phyloP scores from a whole-genome alignment of 78 protist genomes.

The slime mould (Dictyostelium discoideum) region DNA sequence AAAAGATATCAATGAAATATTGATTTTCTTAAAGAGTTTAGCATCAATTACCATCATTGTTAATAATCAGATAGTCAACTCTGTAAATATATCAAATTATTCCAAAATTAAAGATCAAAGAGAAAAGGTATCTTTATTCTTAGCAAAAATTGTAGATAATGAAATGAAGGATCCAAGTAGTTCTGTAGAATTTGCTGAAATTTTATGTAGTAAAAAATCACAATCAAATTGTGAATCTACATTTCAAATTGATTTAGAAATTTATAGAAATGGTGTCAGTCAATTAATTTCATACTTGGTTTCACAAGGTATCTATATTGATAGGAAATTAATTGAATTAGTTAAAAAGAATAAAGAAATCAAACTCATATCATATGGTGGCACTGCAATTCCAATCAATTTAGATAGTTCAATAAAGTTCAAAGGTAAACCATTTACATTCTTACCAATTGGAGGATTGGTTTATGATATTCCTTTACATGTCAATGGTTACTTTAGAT shows the following conservation, averaged over 20 bases:
- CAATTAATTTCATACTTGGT: background rate
- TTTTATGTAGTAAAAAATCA: background rate
- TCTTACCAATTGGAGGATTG: slow-evolving; percentile 45
- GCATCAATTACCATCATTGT: background rate
- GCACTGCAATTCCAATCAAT: slow-evolving; percentile 11
- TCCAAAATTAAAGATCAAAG: background rate
- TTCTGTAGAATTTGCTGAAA: background rate
- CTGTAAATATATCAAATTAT: background rate
- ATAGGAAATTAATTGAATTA: background rate
- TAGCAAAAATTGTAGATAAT: background rate
- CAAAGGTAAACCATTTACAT: slow-evolving; percentile 45
- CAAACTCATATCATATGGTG: slow-evolving; percentile 54
- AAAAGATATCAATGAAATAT: background rate
- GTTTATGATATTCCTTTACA: background rate
- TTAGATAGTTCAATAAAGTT: background rate
- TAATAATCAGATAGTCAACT: background rate
- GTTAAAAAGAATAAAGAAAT: background rate
- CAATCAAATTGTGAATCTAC: background rate
- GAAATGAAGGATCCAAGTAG: background rate
- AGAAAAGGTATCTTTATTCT: background rate
- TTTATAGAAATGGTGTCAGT: background rate
- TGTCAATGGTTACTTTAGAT: slow-evolving; percentile 28
- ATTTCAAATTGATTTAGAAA: background rate
- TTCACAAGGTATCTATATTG: background rate
- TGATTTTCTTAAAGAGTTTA: background rate